These are phyloP conservation scores for Cyclanthera cordifolia DNA, from an alignment of 306 rosid genomes.

Conservation along the genomic window DNA sequence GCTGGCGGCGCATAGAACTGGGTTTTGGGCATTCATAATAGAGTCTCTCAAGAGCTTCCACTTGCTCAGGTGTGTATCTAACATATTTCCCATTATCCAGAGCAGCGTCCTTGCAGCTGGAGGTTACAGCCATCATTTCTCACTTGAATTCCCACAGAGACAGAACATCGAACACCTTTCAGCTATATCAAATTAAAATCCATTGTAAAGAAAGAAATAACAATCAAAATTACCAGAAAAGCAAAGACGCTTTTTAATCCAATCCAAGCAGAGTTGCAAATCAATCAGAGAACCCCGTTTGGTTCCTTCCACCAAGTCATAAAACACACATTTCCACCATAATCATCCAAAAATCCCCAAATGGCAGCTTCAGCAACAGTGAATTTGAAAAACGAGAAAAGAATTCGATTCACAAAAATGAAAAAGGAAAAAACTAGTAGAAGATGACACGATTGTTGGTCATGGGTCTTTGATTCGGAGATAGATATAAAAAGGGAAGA, in stretches of 20 bases:
- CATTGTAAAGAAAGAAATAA: neutral
- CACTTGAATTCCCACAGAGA: neutral
- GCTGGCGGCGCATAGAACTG: conserved; percentile 87
- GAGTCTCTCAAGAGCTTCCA: conserved; percentile 86
- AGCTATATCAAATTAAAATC: neutral
- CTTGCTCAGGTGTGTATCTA: conserved; percentile 84
- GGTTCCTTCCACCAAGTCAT: neutral
- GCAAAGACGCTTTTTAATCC: neutral
- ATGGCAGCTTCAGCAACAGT: neutral
- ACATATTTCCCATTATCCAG: conserved; percentile 62
- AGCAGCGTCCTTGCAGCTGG: conserved; percentile 52
- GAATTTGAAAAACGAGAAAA: neutral
- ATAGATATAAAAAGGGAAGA: neutral
- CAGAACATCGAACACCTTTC: neutral
- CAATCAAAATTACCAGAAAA: neutral
- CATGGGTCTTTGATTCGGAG: neutral
- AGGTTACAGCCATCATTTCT: conserved; percentile 70
- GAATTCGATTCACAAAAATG: neutral
- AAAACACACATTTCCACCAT: neutral
- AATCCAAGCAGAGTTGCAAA: neutral
- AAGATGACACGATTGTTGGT: neutral
- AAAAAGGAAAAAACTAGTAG: neutral
- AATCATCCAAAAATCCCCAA: neutral
- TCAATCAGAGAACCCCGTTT: neutral
- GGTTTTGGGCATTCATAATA: conserved; percentile 95